Base-by-base conservation (phyloP, 2,329 filamentous ascomycete genomes). In the Gaeumannomyces tritici region DNA sequence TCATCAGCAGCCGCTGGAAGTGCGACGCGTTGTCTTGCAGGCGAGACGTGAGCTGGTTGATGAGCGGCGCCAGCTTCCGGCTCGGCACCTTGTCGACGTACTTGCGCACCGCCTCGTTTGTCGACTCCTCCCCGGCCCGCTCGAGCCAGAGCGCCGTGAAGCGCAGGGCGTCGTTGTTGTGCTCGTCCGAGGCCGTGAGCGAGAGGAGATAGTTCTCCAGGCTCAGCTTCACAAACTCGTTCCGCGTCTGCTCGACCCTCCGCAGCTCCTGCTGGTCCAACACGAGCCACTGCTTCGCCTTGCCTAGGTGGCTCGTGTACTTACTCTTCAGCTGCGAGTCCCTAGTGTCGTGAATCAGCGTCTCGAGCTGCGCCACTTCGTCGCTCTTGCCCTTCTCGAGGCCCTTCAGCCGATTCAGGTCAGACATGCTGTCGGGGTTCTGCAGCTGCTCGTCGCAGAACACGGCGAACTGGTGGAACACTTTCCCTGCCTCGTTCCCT, bases 11-110 rank as follows among this genome's bases (percentile, higher is more conserved):
- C 55, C 79, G 80, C 70, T 99, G 95, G 70, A 99, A 99, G 0
- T 79, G 71, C 21, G 81, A 83, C 1, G 81, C 75, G 35, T 87
- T 83, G 65, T 90, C 85, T 64, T 96, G 86, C 7, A 99, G 78
- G 9, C 95, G 87, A n/a, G 96, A 99, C 7, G 93, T 93, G 35
- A 99, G 82, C 73, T 99, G 95, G 70, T 97, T 99, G 87, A 96
- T 96, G 61, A 99, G 79, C 4, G 89, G 78, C 1, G 92, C 93
- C 71, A 99, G 96, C 71, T 99, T 99, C 64, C 90, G 85, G 63
- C 91, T 96, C 2, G 93, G 89, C 0, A 98, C 93, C 61, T 84
- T 80, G 4, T 79, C 75, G 21, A 99, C 78, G 69, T 92, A 79
- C 64, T 83, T 85, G 62, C 79, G 79, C 26, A 96, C 92, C 2